Evolutionary conservation across 1,284 basidiomycete genomes (phyloP), one percentile per base, ranked within the genome.

Genomic region (Meripilus lineatus): DNA sequence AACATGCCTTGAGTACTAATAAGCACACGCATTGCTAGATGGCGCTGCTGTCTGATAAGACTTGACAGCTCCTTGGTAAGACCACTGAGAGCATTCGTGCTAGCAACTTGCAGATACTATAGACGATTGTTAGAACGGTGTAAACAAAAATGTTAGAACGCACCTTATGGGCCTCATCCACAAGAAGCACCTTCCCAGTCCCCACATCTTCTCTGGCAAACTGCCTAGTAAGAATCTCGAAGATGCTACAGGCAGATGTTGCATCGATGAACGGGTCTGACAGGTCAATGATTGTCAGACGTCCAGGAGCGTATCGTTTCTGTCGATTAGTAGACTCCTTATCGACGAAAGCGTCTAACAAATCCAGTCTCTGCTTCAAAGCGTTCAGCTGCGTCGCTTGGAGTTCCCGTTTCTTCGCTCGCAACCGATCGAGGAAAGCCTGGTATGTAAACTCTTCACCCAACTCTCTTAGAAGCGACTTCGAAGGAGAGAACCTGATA

Each of bases 151-250:
- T n/a, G n/a, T 2, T 30, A 26, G 14, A 8, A 40, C 67, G 38
- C 44, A 81, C 84, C 58, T 87, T 87, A 52, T 87, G 84, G 0
- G 84, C 84, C 49, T 87, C 85, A 40, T 87, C 84, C 0, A 88
- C 77, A 0, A 88, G 70, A 2, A 87, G 67, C 0, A 86, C 76
- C 50, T 87, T 87, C 2, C 84, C 85, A 0, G 78, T 79, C 2
- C 62, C 67, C 1, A 84, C 69, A 10, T 79, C 65, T 0, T 77
- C 70, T 15, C 82, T 69, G n/a, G 83, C 71, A 52, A 86, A 88
- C 1, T 83, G 54, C 20, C 84, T 69, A 0, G 74, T 69, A 0
- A 84, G 59, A 10, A 87, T 84, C 48, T 88, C 82, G 47, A 87
- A 88, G 2, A 87, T 56, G 0, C 77, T 75, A 46, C 82, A 84